Evolutionary conservation across 2,329 filamentous ascomycete species (phyloP).

Genomic region (Calcarisporium arbuscula): DNA sequence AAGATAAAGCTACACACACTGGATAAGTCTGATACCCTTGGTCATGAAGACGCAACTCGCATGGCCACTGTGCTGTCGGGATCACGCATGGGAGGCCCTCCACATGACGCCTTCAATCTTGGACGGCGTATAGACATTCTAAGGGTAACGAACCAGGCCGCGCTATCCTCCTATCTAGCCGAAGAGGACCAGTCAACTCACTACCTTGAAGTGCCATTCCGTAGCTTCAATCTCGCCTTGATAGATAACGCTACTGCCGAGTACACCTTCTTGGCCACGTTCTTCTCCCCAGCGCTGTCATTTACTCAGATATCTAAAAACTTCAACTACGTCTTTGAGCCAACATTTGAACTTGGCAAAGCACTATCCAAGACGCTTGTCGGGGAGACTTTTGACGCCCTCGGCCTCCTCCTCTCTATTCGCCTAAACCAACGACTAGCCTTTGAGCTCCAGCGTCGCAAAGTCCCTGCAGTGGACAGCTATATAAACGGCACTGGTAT

Average conservation of each 20-base stretch:
- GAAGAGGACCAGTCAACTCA: slow-evolving; percentile 84
- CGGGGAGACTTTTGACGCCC: slow-evolving; percentile 70
- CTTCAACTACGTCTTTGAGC: slow-evolving; percentile 83
- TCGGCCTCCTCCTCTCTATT: slow-evolving; percentile 87
- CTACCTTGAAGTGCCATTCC: slow-evolving; percentile 84
- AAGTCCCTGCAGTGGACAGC: slow-evolving; percentile 79
- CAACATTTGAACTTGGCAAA: slow-evolving; percentile 80
- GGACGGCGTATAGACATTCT: slow-evolving; percentile 81
- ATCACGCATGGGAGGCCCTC: slow-evolving; percentile 40
- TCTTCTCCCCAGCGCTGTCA: slow-evolving; percentile 74
- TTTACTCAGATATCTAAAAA: slow-evolving; percentile 74
- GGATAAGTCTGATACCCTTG: slow-evolving; percentile 78
- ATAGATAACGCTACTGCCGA: slow-evolving; percentile 92
- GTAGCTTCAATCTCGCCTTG: slow-evolving; percentile 89
- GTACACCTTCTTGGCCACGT: slow-evolving; percentile 86
- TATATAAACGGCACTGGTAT: slow-evolving; percentile 96
- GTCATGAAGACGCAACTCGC: slow-evolving; percentile 66
- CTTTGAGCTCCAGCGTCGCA: slow-evolving; percentile 87
- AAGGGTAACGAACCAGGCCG: slow-evolving; percentile 64
- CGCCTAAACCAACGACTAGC: slow-evolving; percentile 89
- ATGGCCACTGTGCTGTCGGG: slow-evolving; percentile 54
- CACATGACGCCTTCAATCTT: slow-evolving; percentile 83
- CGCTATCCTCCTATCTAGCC: slow-evolving; percentile 80
- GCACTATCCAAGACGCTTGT: slow-evolving; percentile 69
- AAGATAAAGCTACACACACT: slow-evolving; percentile 78